Evolutionary conservation across 1,139 yeast species (phyloP).

Genomic region (Groenewaldozyma sp.): DNA sequence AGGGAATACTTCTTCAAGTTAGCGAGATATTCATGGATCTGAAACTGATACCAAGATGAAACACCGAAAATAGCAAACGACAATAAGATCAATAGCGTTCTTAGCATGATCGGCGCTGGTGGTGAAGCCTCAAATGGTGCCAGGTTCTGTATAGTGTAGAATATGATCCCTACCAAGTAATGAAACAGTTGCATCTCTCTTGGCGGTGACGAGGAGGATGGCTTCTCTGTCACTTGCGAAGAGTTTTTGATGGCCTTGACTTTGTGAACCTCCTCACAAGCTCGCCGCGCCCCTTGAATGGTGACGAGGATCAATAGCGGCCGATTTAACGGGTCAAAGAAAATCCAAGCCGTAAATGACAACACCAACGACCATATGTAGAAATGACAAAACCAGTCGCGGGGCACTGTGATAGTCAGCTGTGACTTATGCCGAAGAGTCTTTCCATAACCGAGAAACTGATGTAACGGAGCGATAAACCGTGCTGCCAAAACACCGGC

Average conservation of each 20-base stretch:
- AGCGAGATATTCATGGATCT: slow-evolving; percentile 53
- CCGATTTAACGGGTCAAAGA: slow-evolving; percentile 1
- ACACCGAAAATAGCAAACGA: slow-evolving; percentile 28
- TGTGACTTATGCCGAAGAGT: slow-evolving; percentile 6
- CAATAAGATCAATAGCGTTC: background rate
- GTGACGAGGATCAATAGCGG: slow-evolving; percentile 20
- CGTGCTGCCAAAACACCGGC: background rate
- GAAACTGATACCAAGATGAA: slow-evolving; percentile 48
- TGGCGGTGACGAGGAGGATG: slow-evolving; percentile 18
- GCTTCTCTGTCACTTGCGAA: too few relatives aligned
- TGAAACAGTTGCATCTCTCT: slow-evolving; percentile 69
- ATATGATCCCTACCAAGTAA: slow-evolving; percentile 62
- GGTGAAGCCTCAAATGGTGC: slow-evolving; percentile 1
- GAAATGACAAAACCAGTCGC: slow-evolving; percentile 39
- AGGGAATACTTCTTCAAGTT: slow-evolving; percentile 53
- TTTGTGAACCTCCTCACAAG: slow-evolving; percentile 45
- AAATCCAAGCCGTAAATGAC: slow-evolving; percentile 5
- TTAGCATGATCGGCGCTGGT: background rate
- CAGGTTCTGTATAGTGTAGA: slow-evolving; percentile 35
- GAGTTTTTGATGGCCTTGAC: too few relatives aligned
- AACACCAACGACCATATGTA: slow-evolving; percentile 24
- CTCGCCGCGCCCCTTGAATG: slow-evolving; percentile 54
- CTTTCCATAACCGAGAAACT: slow-evolving; percentile 22
- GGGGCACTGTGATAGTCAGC: slow-evolving; percentile 32
- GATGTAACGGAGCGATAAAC: slow-evolving; percentile 16